phyloP scores from a whole-genome alignment of 805 yeast genomes.

The Wickerhamomyces rabaulensis region DNA sequence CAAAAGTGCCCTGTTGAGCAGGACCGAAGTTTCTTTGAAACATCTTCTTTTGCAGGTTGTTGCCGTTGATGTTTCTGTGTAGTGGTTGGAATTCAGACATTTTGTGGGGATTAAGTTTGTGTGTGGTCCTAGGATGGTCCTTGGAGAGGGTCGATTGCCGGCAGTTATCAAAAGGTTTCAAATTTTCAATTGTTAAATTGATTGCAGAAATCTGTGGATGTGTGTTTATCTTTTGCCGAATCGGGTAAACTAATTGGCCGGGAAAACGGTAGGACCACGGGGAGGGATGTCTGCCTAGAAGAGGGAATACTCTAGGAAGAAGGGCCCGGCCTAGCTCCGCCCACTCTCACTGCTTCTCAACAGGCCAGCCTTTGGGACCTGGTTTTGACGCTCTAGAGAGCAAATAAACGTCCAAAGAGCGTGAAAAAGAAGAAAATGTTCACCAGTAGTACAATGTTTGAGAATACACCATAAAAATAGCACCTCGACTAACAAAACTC shows the following conservation, averaged over 20 bases:
- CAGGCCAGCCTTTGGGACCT: too few relatives aligned
- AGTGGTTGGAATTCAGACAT: conserved; percentile 26
- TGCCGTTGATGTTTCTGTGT: conserved; percentile 13
- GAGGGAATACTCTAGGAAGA: neutral
- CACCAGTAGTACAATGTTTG: too few relatives aligned
- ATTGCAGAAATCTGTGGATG: neutral
- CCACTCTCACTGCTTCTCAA: too few relatives aligned
- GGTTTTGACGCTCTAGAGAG: too few relatives aligned
- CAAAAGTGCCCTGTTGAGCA: conserved; percentile 18
- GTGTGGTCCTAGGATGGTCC: neutral
- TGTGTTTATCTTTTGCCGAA: conserved; percentile 1
- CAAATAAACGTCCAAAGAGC: too few relatives aligned
- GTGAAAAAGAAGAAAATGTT: too few relatives aligned
- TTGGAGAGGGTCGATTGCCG: neutral
- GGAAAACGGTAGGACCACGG: neutral
- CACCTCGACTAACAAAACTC: too few relatives aligned
- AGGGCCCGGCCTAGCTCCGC: too few relatives aligned
- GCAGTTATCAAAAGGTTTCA: neutral
- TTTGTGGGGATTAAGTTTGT: neutral
- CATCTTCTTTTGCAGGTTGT: conserved; percentile 17
- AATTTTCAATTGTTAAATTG: neutral
- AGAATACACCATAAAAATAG: too few relatives aligned
- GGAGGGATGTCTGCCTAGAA: neutral
- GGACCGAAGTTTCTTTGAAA: conserved; percentile 15
- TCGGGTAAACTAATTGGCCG: neutral